phyloP scores from a whole-genome alignment of 2,329 filamentous ascomycete genomes.

The Tympanopsis confertula region DNA sequence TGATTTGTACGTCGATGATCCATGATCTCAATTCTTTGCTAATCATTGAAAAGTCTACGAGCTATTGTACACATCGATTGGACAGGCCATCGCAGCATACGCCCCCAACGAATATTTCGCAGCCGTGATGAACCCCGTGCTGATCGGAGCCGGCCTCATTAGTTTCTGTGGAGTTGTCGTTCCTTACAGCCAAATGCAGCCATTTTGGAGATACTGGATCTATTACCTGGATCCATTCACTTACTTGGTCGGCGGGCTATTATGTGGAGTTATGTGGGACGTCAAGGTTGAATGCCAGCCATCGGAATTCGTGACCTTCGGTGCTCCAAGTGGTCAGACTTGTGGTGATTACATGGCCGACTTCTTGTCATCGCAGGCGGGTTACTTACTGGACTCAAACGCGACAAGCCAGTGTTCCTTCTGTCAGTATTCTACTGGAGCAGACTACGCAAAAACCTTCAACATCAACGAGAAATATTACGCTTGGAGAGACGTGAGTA shows the following conservation, averaged over 20 bases:
- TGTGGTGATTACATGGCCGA: constrained; percentile 3
- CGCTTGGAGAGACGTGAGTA: constrained; percentile 8
- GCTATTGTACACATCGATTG: constrained; percentile 26
- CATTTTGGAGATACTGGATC: constrained; percentile 28
- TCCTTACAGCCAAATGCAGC: constrained; percentile 20
- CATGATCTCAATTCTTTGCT: background rate
- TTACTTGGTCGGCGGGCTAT: constrained; percentile 24
- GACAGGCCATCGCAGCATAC: constrained; percentile 32
- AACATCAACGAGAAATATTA: constrained; percentile 8
- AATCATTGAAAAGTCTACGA: constrained; percentile 17
- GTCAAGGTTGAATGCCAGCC: constrained; percentile 20
- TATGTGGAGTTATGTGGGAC: constrained; percentile 23
- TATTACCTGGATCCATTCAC: constrained; percentile 29
- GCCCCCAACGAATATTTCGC: constrained; percentile 37
- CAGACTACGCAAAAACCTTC: constrained; percentile 7
- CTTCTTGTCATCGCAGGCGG: background rate
- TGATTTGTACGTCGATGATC: constrained; percentile 17
- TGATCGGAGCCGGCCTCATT: constrained; percentile 26
- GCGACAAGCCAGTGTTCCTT: background rate
- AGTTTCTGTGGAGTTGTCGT: constrained; percentile 25
- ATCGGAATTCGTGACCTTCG: constrained; percentile 12
- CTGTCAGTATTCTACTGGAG: constrained; percentile 7
- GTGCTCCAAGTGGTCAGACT: constrained; percentile 2
- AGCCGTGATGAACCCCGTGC: constrained; percentile 29
- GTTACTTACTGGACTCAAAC: background rate